Evolutionary conservation across 306 rosid genomes (phyloP).

Genomic region (Casuarina equisetifolia): DNA sequence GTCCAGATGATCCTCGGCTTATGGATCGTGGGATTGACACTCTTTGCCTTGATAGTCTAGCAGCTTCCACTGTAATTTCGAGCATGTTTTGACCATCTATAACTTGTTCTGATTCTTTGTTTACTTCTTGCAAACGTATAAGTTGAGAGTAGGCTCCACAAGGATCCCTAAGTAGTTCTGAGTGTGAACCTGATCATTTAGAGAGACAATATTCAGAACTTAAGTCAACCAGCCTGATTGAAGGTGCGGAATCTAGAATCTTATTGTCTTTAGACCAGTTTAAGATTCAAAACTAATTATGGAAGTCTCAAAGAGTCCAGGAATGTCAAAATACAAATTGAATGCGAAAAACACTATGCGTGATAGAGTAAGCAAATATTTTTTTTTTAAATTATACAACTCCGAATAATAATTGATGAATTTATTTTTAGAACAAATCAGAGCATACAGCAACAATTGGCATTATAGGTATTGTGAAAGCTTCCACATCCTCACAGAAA

Average conservation of each 20-base stretch:
- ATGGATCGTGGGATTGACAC: background rate
- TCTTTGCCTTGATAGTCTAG: slow-evolving; percentile 17
- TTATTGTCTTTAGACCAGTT: background rate
- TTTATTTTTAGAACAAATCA: background rate
- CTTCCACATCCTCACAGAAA: background rate
- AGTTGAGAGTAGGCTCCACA: slow-evolving; percentile 54
- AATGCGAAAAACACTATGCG: background rate
- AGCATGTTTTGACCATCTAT: background rate
- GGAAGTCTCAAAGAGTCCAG: background rate
- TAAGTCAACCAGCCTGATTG: background rate
- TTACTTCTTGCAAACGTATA: too few species aligned
- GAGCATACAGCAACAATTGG: background rate
- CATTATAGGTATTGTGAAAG: background rate
- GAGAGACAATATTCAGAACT: background rate
- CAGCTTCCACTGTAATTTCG: background rate
- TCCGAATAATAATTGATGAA: background rate
- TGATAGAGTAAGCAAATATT: background rate
- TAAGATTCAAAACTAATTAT: background rate
- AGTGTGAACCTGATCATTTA: slow-evolving; percentile 55
- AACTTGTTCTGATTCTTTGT: slow-evolving; percentile 3
- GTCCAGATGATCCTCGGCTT: slow-evolving; percentile 23
- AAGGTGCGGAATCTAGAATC: background rate
- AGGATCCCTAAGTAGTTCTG: slow-evolving; percentile 49
- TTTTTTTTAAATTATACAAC: background rate
- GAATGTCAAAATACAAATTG: background rate